Base-by-base conservation (phyloP, 2,329 filamentous ascomycete genomes). In the Colletotrichum gloeosporioides region DNA sequence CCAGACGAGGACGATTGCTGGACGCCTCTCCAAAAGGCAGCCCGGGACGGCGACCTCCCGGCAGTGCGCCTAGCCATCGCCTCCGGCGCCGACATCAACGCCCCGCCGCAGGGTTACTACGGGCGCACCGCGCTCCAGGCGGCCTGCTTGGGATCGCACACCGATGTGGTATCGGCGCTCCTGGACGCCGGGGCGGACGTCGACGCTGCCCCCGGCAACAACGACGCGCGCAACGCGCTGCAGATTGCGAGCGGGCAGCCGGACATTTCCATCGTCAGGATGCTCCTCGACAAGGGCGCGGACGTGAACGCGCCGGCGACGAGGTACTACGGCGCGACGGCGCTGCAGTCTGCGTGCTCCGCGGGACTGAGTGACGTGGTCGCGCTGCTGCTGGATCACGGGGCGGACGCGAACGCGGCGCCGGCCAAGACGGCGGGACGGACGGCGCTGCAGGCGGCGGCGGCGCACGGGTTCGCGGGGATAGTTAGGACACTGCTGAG, bases 81-180 rank as follows among this genome's bases (percentile, higher is more conserved):
- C 69, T 84, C 77, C 59, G 81, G 81, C 22, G 79, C 79, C 22
- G 79, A 82, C 68, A 81, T 82, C 13, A 84, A 86, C 64, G 83
- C 82, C 0, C 80, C 79, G 13, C 81, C 85, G 5, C 77, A 73
- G 16, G 82, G 80, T 7, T 85, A 83, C 25, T 83, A 83, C 39
- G 85, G 85, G 10, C 79, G 83, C 36, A 85, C 84, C 4, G 84
- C 85, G 1, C 80, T 87, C 5, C 83, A 84, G 29, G 85, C 85
- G 2, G 85, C 85, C 4, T 82, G 83, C 22, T 77, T 80, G n/a
- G 68, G 66, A 1, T 79, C 80, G 2, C 79, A 85, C 66, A 55
- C 76, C 6, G 78, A 78, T 3, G 79, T 84, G 10, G 82, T 80
- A 13, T 63, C 75, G 32, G 61, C 78, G 2, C 79, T 87, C 7